Conservation (phyloP, 2,329 filamentous ascomycete species). For the Graphilbum fragrans region DNA sequence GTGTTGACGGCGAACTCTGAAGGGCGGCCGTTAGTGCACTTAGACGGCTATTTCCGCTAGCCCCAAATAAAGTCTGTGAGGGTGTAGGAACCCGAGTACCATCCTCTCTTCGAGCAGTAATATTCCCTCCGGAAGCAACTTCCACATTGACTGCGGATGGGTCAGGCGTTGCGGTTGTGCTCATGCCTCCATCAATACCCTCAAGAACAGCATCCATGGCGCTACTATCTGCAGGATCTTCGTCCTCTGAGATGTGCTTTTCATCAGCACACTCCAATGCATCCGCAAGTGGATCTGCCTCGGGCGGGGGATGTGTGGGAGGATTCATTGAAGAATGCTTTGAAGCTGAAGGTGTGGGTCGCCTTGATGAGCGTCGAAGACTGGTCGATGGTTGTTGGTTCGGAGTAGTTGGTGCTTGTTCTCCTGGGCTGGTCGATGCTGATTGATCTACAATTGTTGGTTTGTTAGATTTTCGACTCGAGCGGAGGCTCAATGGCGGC, state of each 20-base stretch:
- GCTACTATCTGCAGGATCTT: conserved; percentile 52
- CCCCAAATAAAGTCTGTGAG: conserved; percentile 39
- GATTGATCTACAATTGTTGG: conserved; percentile 18
- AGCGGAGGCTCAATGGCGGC: conserved; percentile 13
- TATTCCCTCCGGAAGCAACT: conserved; percentile 71
- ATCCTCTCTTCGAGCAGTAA: conserved; percentile 85
- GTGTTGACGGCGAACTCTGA: conserved; percentile 30
- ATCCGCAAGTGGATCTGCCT: conserved; percentile 51
- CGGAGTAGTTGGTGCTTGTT: conserved; percentile 26
- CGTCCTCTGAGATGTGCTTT: conserved; percentile 64
- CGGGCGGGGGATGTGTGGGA: conserved; percentile 34
- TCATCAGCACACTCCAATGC: conserved; percentile 90
- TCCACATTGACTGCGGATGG: conserved; percentile 87
- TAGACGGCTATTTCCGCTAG: conserved; percentile 17
- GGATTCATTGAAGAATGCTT: conserved; percentile 29
- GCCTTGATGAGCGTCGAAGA: conserved; percentile 52
- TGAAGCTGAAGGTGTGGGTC: conserved; percentile 35
- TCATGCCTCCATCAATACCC: conserved; percentile 75
- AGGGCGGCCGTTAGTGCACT: conserved; percentile 24
- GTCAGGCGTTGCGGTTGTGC: conserved; percentile 59
- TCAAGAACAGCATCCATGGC: conserved; percentile 82
- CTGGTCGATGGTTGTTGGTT: conserved; percentile 29
- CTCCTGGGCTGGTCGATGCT: conserved; percentile 8
- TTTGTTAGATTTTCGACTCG: conserved; percentile 31
- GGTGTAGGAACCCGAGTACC: conserved; percentile 79